Conservation (phyloP, 2,329 filamentous ascomycete species). For the Fusarium nisikadoi region DNA sequence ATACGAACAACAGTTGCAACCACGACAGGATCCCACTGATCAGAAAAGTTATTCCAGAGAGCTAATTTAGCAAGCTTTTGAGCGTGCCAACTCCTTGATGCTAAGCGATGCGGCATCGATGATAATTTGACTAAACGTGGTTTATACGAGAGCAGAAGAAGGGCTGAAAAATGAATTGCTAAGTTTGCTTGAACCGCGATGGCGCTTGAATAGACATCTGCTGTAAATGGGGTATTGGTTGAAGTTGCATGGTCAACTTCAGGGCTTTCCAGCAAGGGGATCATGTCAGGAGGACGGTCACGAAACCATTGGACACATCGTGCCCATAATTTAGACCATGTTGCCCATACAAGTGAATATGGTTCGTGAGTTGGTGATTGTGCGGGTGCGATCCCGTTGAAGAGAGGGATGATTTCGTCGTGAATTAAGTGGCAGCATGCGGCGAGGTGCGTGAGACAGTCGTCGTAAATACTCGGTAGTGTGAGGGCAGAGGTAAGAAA, state of each 20-base stretch:
- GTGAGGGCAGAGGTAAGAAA: background rate
- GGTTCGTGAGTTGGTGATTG: constrained; percentile 18
- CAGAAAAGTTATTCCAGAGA: constrained; percentile 45
- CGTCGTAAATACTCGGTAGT: background rate
- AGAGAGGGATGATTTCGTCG: constrained; percentile 2
- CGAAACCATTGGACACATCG: constrained; percentile 16
- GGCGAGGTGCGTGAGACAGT: background rate
- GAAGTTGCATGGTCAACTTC: constrained; percentile 2
- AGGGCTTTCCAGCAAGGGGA: background rate
- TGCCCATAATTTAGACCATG: constrained; percentile 17
- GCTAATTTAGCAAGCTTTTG: constrained; percentile 46
- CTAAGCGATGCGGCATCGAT: background rate
- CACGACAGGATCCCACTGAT: constrained; percentile 49
- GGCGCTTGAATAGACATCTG: constrained; percentile 17
- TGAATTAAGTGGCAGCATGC: constrained; percentile 10
- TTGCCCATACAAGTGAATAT: constrained; percentile 7
- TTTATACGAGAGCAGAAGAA: constrained; percentile 8
- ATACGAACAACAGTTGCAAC: constrained; percentile 42
- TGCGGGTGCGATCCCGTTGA: background rate
- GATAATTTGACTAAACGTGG: constrained; percentile 11
- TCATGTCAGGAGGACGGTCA: constrained; percentile 15
- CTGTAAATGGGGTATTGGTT: constrained; percentile 7
- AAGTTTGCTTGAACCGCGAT: constrained; percentile 11
- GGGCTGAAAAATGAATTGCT: constrained; percentile 4
- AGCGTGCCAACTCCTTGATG: constrained; percentile 40